These are phyloP conservation scores for Mortierella hygrophila DNA, from an alignment of 192 early-diverging fungal genomes.

Conservation along the genomic window DNA sequence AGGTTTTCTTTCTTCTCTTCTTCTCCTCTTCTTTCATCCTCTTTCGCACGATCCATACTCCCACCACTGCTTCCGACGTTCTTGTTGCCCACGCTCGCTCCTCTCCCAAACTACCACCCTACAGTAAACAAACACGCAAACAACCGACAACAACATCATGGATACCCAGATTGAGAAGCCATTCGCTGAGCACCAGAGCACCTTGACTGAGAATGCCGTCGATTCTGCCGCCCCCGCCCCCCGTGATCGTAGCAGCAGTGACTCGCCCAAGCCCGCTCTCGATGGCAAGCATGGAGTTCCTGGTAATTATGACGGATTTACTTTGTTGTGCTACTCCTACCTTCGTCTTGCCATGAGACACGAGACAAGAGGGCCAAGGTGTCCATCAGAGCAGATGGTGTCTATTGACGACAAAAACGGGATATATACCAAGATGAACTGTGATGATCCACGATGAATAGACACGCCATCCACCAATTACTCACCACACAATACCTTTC, in stretches of 20 bases:
- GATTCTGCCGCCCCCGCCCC: slow-evolving; percentile 9
- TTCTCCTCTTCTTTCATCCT: neutral
- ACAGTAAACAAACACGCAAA: neutral
- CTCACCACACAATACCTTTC: neutral
- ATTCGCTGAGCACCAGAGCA: slow-evolving; percentile 30
- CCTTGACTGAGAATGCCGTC: slow-evolving; percentile 23
- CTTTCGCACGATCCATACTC: neutral
- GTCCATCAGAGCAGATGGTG: too few relatives aligned
- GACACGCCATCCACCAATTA: neutral
- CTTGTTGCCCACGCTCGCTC: neutral
- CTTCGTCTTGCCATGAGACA: neutral
- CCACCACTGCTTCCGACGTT: neutral
- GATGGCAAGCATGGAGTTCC: slow-evolving; percentile 7
- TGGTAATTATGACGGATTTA: neutral
- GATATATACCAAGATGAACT: too few relatives aligned
- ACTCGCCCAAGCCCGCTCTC: slow-evolving; percentile 34
- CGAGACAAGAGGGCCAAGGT: too few relatives aligned
- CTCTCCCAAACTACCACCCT: too few relatives aligned
- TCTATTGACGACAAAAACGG: too few relatives aligned
- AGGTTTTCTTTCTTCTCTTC: neutral
- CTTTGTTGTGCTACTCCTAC: neutral
- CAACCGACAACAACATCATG: neutral
- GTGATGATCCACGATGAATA: neutral
- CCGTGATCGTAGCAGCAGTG: slow-evolving; percentile 42
- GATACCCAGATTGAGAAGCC: slow-evolving; percentile 18